Conservation (phyloP, 2,329 filamentous ascomycete genomes). For the Microdochium nivale region DNA sequence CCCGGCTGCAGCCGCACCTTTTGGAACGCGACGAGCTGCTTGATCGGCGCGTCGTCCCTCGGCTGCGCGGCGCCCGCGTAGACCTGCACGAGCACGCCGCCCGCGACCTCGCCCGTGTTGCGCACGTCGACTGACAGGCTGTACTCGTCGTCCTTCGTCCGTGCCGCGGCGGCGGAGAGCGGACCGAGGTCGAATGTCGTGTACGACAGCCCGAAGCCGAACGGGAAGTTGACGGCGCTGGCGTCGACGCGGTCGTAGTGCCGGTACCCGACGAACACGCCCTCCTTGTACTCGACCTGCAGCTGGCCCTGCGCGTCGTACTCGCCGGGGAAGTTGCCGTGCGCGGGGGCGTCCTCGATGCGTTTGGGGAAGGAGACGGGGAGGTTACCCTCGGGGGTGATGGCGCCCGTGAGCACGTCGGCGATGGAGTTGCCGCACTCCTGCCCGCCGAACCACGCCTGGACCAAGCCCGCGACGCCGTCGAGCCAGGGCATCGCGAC, state of each 20-base stretch:
- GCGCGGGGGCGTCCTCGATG: constrained; percentile 55
- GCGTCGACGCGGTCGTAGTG: constrained; percentile 54
- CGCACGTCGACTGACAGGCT: constrained; percentile 43
- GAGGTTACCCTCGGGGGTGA: constrained; percentile 57
- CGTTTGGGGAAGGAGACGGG: constrained; percentile 53
- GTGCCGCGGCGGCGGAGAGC: constrained; percentile 13
- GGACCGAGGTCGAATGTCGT: constrained; percentile 46
- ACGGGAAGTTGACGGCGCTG: constrained; percentile 53
- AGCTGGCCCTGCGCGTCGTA: constrained; percentile 38
- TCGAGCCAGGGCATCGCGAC: constrained; percentile 49
- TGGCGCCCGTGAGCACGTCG: constrained; percentile 55
- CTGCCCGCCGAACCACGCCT: constrained; percentile 63
- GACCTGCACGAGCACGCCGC: constrained; percentile 46
- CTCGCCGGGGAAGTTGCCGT: constrained; percentile 51
- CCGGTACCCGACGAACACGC: constrained; percentile 60
- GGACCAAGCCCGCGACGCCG: constrained; percentile 50
- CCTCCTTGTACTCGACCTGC: constrained; percentile 58
- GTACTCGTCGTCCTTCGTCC: constrained; percentile 24
- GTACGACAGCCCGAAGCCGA: constrained; percentile 59
- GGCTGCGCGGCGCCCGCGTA: constrained; percentile 27
- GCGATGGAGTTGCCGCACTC: constrained; percentile 61
- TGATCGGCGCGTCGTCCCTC: constrained; percentile 14
- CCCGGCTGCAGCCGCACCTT: constrained; percentile 16
- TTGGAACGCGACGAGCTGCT: constrained; percentile 19
- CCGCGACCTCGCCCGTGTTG: constrained; percentile 46